These are phyloP conservation scores for Talaromyces adpressus DNA, from an alignment of 495 filamentous ascomycete species.

Conservation along the genomic window DNA sequence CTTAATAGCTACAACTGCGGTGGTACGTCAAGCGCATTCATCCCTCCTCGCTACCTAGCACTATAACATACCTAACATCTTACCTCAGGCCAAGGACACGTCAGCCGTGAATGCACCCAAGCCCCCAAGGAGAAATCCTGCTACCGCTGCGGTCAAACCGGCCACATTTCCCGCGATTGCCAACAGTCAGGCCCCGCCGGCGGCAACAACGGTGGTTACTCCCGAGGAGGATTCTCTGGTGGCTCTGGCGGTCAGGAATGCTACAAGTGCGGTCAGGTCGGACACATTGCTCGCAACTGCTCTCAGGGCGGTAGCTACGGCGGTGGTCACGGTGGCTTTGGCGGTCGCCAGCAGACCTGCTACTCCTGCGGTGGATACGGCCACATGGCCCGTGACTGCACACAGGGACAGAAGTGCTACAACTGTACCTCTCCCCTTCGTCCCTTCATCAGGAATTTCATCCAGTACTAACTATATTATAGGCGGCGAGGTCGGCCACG, in stretches of 20 bases:
- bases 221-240: conserved; percentile 30
- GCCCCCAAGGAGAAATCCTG: conserved; percentile 92
- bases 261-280: conserved; percentile 98
- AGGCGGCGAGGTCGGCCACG: conserved; percentile 86
- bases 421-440: conserved; percentile 59
- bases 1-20: conserved; percentile 67
- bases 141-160: conserved; percentile 83
- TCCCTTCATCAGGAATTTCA: not conserved
- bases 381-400: conserved; percentile 96
- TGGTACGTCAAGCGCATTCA: conserved; percentile 54
- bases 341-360: conserved; percentile 69
- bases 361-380: conserved; percentile 96
- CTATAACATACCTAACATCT: conserved; percentile 14
- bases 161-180: conserved; percentile 95
- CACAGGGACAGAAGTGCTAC: conserved; percentile 99
- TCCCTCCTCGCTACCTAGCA: conserved; percentile 38
- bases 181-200: conserved; percentile 48
- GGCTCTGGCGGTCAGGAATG: conserved; percentile 63
- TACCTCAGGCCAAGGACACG: conserved; percentile 66
- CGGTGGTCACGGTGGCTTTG: conserved; percentile 41
- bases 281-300: conserved; percentile 97
- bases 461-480: not conserved
- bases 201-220: conserved; percentile 35
- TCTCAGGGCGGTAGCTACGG: conserved; percentile 51
- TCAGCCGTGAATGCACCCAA: conserved; percentile 89